Percentiles rank a stretch among this genome's conserved stretches.
Conservation (phyloP, 139 green algal genomes). For the Zygnema circumcarinatum region DNA sequence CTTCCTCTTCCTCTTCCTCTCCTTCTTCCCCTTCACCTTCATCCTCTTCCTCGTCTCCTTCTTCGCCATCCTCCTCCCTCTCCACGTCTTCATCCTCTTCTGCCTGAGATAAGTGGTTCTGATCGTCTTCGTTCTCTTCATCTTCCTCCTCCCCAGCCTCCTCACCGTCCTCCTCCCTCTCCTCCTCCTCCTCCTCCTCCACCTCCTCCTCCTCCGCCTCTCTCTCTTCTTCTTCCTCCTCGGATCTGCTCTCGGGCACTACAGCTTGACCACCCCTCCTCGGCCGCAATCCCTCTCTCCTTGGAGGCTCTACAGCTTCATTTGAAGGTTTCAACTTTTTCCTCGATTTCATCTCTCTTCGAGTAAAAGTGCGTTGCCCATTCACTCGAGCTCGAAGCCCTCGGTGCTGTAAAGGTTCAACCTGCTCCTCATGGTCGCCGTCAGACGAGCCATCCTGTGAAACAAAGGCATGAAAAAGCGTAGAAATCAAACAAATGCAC, state of each 20-base stretch:
- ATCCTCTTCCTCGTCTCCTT: conserved; percentile 34
- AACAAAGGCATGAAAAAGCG: not conserved
- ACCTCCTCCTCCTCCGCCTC: not conserved
- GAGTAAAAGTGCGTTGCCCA: not conserved
- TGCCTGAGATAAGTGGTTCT: conserved; percentile 11
- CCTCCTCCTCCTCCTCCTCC: conserved; percentile 13
- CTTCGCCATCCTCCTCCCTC: conserved; percentile 40
- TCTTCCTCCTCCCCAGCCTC: conserved; percentile 31
- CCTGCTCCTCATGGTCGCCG: not conserved
- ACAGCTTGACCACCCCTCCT: conserved; percentile 7
- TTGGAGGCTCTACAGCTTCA: not conserved
- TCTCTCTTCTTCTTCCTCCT: conserved; percentile 38
- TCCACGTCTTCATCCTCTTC: conserved; percentile 54
- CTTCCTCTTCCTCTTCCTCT: conserved; percentile 33
- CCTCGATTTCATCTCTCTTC: not conserved
- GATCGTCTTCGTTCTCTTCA: conserved; percentile 42
- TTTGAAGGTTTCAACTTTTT: not conserved
- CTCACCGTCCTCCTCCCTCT: conserved; percentile 33
- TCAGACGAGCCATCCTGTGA: not conserved
- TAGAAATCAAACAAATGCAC: not conserved
- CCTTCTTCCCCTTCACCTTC: conserved; percentile 1
- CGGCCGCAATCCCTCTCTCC: conserved; percentile 21
- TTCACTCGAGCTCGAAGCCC: not conserved
- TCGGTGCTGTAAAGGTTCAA: not conserved
- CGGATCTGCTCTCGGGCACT: not conserved